phyloP scores from a whole-genome alignment of 352 stramenopile species.

The Lagenidium sp. region DNA sequence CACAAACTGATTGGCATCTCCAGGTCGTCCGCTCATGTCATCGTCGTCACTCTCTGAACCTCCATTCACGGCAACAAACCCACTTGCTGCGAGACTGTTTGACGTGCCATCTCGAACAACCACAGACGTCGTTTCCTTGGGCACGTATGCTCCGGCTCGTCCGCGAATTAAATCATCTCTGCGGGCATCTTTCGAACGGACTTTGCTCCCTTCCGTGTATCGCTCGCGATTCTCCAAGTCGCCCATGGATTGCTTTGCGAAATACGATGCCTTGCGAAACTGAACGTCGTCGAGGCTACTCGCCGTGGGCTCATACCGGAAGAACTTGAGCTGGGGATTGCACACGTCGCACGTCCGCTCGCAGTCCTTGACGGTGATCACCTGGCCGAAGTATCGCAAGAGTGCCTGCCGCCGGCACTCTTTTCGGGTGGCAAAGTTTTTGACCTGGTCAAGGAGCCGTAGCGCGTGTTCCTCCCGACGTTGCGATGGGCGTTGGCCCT shows the following conservation, averaged over 20 bases:
- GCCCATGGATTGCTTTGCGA: slow-evolving; percentile 6
- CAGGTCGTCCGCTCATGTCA: slow-evolving; percentile 2
- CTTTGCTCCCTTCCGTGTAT: slow-evolving; percentile 2
- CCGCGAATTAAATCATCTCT: slow-evolving; percentile 33
- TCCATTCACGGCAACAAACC: slow-evolving; percentile 52
- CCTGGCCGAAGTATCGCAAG: slow-evolving; percentile 46
- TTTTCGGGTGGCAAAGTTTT: slow-evolving; percentile 33
- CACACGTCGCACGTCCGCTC: slow-evolving; percentile 44
- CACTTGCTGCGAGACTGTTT: slow-evolving; percentile 24
- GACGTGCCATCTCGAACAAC: slow-evolving; percentile 21
- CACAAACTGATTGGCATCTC: neutral
- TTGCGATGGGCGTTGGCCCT: too few relatives aligned
- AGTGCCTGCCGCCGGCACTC: slow-evolving; percentile 41
- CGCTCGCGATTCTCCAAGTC: slow-evolving; percentile 14
- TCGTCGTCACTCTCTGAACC: slow-evolving; percentile 24
- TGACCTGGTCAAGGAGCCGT: slow-evolving; percentile 25
- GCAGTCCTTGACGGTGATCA: slow-evolving; percentile 33
- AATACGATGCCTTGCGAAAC: neutral
- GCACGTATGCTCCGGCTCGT: slow-evolving; percentile 32
- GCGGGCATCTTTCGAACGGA: slow-evolving; percentile 24
- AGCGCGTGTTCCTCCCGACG: slow-evolving; percentile 16
- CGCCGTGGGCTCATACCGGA: slow-evolving; percentile 23
- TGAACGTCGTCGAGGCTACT: neutral
- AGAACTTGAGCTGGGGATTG: slow-evolving; percentile 40
- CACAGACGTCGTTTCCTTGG: slow-evolving; percentile 35